phyloP scores from a whole-genome alignment of 2,329 filamentous ascomycete species.

The Parastagonospora avenae region DNA sequence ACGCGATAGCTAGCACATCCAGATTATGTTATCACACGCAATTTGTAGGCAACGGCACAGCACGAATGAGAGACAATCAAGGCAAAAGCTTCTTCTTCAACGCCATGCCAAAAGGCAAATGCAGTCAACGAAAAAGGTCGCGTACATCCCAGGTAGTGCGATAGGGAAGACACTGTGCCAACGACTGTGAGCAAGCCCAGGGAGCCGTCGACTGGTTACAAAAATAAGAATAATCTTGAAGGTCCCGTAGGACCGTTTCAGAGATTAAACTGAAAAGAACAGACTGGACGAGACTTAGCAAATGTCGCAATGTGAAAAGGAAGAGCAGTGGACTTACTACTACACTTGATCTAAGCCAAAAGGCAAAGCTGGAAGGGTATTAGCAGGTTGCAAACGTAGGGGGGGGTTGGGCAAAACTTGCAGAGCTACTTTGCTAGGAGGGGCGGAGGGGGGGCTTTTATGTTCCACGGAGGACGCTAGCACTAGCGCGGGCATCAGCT shows the following conservation, averaged over 20 bases:
- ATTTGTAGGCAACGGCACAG: no score
- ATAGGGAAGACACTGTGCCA: constrained; percentile 75
- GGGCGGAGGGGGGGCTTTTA: no score
- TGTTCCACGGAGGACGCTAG: neutral
- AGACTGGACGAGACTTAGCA: constrained; percentile 52
- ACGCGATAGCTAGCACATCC: no score
- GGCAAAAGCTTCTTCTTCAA: no score
- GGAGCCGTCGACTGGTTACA: constrained; percentile 57
- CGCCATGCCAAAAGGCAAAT: no score
- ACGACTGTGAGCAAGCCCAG: constrained; percentile 71
- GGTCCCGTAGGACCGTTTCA: constrained; percentile 77
- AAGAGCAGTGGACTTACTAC: constrained; percentile 58
- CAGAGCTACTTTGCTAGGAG: neutral
- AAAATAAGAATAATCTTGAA: constrained; percentile 83
- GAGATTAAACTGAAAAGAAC: constrained; percentile 98
- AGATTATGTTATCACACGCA: no score
- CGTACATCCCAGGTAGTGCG: constrained; percentile 74
- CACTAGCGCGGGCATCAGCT: no score
- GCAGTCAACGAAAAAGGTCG: constrained; percentile 52
- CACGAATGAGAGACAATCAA: neutral
- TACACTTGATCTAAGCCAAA: constrained; percentile 27
- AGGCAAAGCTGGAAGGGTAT: constrained; percentile 17
- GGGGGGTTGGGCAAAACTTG: constrained; percentile 2
- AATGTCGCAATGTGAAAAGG: no score
- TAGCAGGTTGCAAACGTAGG: neutral